These are phyloP conservation scores for Mycena albidolilacea DNA, from an alignment of 768 basidiomycete genomes.

Conservation along the genomic window DNA sequence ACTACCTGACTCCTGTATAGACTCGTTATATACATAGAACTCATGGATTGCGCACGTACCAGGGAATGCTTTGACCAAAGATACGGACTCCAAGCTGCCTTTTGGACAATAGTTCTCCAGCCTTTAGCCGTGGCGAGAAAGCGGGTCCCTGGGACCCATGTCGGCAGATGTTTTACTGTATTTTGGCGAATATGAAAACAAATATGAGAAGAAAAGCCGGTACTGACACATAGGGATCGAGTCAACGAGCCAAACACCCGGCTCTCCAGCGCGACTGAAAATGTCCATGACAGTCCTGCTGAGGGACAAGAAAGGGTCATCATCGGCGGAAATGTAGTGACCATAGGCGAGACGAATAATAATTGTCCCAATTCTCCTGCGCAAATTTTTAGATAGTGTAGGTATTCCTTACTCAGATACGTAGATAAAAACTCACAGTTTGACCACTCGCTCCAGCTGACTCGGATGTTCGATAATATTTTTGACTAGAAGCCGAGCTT, in stretches of 20 bases:
- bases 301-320: slow-evolving; percentile 1
- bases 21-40: neutral
- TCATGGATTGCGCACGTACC: neutral
- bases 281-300: slow-evolving; percentile 1
- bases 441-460: neutral
- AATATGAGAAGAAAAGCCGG: neutral
- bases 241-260: slow-evolving; percentile 22
- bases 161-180: slow-evolving; percentile 17
- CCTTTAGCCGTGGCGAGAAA: slow-evolving; percentile 3
- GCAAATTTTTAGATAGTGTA: neutral
- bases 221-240: neutral
- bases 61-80: neutral
- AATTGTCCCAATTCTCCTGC: neutral
- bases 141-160: slow-evolving; percentile 19
- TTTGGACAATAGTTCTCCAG: slow-evolving; percentile 6
- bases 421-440: neutral
- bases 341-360: slow-evolving; percentile 25
- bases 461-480: neutral
- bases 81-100: slow-evolving; percentile 5
- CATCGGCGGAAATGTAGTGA: neutral
- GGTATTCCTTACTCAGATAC: neutral
- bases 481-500: slow-evolving; percentile 11
- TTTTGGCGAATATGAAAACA: neutral
- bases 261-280: neutral
- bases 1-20: slow-evolving; percentile 1